These are phyloP conservation scores for Hypomontagnella submonticulosa DNA, from an alignment of 495 filamentous ascomycete species.

Conservation along the genomic window DNA sequence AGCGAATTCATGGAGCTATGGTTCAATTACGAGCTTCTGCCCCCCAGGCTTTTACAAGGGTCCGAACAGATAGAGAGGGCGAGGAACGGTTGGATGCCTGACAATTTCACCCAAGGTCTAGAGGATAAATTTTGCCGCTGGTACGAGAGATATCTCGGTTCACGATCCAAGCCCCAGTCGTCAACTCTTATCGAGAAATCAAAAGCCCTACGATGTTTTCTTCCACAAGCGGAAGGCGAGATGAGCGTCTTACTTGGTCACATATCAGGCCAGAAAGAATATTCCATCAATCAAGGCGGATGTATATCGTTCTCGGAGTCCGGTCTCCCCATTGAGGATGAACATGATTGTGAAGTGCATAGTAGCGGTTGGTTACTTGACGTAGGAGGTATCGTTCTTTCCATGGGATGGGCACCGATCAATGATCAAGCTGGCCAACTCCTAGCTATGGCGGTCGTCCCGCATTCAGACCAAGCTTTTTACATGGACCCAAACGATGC, in stretches of 20 bases:
- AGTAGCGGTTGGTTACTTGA: constrained; percentile 57
- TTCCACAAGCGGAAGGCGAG: constrained; percentile 48
- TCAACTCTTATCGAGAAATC: constrained; percentile 38
- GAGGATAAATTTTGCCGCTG: constrained; percentile 44
- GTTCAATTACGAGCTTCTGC: constrained; percentile 52
- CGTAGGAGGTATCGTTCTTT: constrained; percentile 56
- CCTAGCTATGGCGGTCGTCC: constrained; percentile 58
- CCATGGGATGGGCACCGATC: constrained; percentile 58
- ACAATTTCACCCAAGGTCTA: constrained; percentile 45
- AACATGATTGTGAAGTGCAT: constrained; percentile 28
- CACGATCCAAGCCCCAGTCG: constrained; percentile 33
- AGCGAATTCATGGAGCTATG: constrained; percentile 55
- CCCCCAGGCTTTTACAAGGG: constrained; percentile 46
- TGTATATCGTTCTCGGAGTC: constrained; percentile 44
- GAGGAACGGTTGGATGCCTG: constrained; percentile 54
- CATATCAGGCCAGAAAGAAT: constrained; percentile 50
- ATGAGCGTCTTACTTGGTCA: constrained; percentile 53
- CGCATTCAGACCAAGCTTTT: constrained; percentile 55
- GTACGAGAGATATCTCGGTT: constrained; percentile 45
- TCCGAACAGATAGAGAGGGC: constrained; percentile 46
- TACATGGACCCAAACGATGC: constrained; percentile 35
- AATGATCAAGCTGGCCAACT: constrained; percentile 49
- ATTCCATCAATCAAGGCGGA: constrained; percentile 47
- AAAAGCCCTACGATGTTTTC: constrained; percentile 38
- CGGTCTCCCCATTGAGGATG: constrained; percentile 39